Conservation (phyloP, 495 filamentous ascomycete species). For the Neurospora intermedia region DNA sequence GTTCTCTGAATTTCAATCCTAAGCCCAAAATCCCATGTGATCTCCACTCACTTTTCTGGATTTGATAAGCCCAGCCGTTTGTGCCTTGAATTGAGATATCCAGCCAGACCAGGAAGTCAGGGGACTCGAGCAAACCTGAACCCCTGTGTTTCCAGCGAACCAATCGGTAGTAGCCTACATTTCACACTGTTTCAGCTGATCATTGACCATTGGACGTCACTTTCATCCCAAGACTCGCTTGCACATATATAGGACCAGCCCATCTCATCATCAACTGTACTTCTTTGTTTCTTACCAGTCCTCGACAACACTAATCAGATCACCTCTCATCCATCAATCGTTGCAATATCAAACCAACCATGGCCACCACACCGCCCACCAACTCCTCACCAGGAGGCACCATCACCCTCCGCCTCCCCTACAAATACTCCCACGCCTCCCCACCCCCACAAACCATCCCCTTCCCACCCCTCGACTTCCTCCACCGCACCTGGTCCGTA, state of each 20-base stretch:
- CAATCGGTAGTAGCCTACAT: neutral
- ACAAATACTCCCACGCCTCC: slow-evolving; percentile 24
- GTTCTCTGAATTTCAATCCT: neutral
- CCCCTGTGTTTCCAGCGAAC: neutral
- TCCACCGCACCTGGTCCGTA: slow-evolving; percentile 61
- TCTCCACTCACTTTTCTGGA: neutral
- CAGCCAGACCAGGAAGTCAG: neutral
- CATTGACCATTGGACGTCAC: neutral
- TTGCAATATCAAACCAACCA: neutral
- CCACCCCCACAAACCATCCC: slow-evolving; percentile 20
- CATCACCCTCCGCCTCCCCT: slow-evolving; percentile 30
- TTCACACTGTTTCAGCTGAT: neutral
- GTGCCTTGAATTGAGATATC: neutral
- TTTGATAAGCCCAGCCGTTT: neutral
- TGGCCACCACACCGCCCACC: slow-evolving; percentile 1
- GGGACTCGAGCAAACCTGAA: neutral
- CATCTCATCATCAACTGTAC: no score
- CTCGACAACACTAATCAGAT: neutral
- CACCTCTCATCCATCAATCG: neutral
- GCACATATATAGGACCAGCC: neutral
- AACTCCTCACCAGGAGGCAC: slow-evolving; percentile 1
- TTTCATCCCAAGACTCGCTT: neutral
- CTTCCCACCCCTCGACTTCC: slow-evolving; percentile 47
- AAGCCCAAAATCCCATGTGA: neutral
- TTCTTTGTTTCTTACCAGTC: neutral